Conservation (phyloP, 1,139 yeast species). For the Suhomyces guaymorum region DNA sequence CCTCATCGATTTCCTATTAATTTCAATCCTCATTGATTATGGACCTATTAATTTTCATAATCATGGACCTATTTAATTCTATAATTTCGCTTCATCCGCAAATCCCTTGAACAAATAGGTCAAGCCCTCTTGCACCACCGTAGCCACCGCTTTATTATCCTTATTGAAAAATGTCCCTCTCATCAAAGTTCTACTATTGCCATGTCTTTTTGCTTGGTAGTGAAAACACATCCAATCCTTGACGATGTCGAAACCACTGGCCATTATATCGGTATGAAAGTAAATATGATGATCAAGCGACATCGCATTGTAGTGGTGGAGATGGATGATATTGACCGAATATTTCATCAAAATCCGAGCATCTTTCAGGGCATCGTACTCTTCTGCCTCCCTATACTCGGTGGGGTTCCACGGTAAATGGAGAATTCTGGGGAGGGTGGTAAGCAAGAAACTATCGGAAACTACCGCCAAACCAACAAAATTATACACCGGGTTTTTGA, state of each 20-base stretch:
- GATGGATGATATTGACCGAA: constrained; percentile 41
- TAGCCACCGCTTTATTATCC: constrained; percentile 40
- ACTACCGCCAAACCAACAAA: constrained; percentile 43
- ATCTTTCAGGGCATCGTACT: constrained; percentile 35
- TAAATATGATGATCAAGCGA: constrained; percentile 50
- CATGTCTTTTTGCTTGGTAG: constrained; percentile 39
- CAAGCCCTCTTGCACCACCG: constrained; percentile 48
- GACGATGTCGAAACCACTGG: constrained; percentile 34
- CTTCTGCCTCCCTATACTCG: constrained; percentile 30
- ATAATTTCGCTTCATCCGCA: constrained; percentile 24
- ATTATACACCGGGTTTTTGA: constrained; percentile 34
- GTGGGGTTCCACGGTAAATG: constrained; percentile 51
- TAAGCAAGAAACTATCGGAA: constrained; percentile 43
- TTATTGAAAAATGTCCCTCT: constrained; percentile 40
- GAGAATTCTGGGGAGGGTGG: constrained; percentile 45
- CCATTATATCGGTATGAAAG: constrained; percentile 36
- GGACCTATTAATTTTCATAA: too few species aligned
- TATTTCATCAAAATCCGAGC: constrained; percentile 34
- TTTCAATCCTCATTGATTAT: too few species aligned
- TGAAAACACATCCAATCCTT: constrained; percentile 43
- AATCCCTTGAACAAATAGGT: constrained; percentile 34
- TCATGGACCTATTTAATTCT: too few species aligned
- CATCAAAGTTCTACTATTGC: constrained; percentile 40
- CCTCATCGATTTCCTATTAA: too few species aligned
- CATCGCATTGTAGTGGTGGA: constrained; percentile 51